phyloP scores from a whole-genome alignment of 2,329 filamentous ascomycete genomes.

The Paraphoma sp. region DNA sequence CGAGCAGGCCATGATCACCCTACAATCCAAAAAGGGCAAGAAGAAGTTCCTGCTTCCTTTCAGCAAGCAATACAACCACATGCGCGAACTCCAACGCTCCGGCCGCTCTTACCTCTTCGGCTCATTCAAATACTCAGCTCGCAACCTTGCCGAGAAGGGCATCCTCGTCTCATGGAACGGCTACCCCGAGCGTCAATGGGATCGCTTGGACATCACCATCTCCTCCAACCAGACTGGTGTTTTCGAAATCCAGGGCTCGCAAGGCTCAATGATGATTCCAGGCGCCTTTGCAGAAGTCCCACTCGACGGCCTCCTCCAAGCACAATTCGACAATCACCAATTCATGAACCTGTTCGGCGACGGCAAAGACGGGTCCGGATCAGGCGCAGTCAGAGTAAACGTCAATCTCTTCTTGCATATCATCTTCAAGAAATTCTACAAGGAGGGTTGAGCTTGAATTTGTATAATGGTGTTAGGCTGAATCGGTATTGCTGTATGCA shows the following conservation, averaged over 20 bases:
- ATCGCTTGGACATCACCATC: constrained; percentile 92
- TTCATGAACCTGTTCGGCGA: constrained; percentile 86
- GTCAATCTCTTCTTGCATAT: constrained; percentile 96
- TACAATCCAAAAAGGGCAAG: constrained; percentile 96
- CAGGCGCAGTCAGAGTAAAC: constrained; percentile 75
- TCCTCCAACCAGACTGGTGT: constrained; percentile 92
- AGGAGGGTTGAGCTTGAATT: constrained; percentile 43
- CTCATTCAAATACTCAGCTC: constrained; percentile 94
- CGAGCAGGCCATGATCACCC: constrained; percentile 95
- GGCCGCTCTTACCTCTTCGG: constrained; percentile 97
- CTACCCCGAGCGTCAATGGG: constrained; percentile 82
- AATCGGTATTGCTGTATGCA: neutral
- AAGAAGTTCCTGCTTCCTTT: constrained; percentile 95
- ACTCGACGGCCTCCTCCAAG: constrained; percentile 91
- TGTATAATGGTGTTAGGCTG: neutral
- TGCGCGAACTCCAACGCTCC: constrained; percentile 89
- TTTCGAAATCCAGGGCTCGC: constrained; percentile 89
- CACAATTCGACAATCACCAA: constrained; percentile 96
- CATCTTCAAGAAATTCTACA: constrained; percentile 98
- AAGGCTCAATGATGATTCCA: constrained; percentile 93
- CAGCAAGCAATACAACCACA: constrained; percentile 98
- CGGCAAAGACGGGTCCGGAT: constrained; percentile 24
- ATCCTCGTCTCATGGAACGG: constrained; percentile 92
- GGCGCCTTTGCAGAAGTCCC: constrained; percentile 88
- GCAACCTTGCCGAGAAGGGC: constrained; percentile 88